phyloP scores from a whole-genome alignment of 1,139 yeast genomes.

The Suhomyces panamericanus region DNA sequence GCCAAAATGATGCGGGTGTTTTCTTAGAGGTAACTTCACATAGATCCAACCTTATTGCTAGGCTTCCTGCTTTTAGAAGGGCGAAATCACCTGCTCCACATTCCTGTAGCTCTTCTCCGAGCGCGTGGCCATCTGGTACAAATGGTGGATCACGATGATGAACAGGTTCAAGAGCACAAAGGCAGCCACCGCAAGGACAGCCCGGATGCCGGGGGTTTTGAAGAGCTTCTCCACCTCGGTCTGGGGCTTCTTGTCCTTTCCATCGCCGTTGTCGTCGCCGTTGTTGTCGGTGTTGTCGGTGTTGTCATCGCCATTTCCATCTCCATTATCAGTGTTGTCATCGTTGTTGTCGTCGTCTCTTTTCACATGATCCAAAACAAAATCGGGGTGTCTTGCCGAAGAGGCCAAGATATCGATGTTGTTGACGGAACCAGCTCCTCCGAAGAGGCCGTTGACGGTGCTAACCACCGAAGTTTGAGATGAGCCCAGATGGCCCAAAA shows the following conservation, averaged over 20 bases:
- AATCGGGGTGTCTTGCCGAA: background rate
- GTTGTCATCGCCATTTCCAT: constrained; percentile 8
- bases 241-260: constrained; percentile 6
- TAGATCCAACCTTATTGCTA: no score
- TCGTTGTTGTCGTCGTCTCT: constrained; percentile 7
- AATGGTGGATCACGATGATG: constrained; percentile 39
- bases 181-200: constrained; percentile 34
- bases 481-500: background rate
- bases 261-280: constrained; percentile 4
- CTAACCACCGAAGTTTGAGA: background rate
- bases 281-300: constrained; percentile 5
- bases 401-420: background rate
- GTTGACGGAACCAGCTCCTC: background rate
- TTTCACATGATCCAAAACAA: constrained; percentile 4
- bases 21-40: no score
- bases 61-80: constrained; percentile 23
- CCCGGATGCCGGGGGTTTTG: constrained; percentile 19
- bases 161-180: constrained; percentile 35
- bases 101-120: constrained; percentile 35
- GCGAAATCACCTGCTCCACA: constrained; percentile 40
- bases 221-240: constrained; percentile 12
- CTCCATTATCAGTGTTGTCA: background rate
- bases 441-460: background rate
- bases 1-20: no score
- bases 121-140: constrained; percentile 31